Evolutionary conservation across 495 filamentous ascomycete species (phyloP).

Genomic region (Terfezia claveryi): DNA sequence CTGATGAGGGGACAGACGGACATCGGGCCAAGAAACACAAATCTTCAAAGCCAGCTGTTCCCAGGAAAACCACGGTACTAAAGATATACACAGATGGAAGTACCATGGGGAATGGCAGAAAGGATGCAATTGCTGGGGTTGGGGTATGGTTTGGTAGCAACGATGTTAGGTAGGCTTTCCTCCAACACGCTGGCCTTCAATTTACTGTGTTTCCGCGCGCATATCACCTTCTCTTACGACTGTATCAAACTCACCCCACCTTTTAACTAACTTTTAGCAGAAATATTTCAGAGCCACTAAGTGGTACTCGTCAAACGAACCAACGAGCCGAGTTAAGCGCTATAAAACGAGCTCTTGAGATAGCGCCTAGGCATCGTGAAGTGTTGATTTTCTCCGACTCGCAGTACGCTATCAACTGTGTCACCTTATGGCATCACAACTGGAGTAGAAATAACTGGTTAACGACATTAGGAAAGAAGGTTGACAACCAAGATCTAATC

Average conservation of each 20-base stretch:
- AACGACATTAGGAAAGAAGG: constrained; percentile 41
- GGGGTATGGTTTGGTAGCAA: constrained; percentile 40
- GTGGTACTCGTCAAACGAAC: constrained; percentile 63
- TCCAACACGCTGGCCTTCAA: not conserved
- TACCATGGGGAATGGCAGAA: constrained; percentile 50
- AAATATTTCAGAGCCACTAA: constrained; percentile 67
- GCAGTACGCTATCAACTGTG: constrained; percentile 71
- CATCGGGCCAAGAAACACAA: not conserved
- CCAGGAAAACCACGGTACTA: constrained; percentile 13
- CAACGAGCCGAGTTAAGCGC: constrained; percentile 86
- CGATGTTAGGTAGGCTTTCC: constrained; percentile 9
- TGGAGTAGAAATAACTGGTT: constrained; percentile 70
- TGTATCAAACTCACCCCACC: constrained; percentile 8
- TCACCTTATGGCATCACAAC: constrained; percentile 59
- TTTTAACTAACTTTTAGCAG: constrained; percentile 23
- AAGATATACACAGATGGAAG: constrained; percentile 83
- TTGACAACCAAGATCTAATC: constrained; percentile 72
- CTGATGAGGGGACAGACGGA: not conserved
- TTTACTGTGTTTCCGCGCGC: not conserved
- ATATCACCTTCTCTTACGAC: not conserved
- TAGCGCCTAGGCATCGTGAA: constrained; percentile 32
- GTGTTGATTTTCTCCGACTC: constrained; percentile 62
- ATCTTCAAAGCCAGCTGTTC: not conserved
- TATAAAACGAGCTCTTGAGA: constrained; percentile 60
- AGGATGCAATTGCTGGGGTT: constrained; percentile 52